Percentiles rank a stretch among this genome's conserved stretches.
These are phyloP conservation scores for Paramyrothecium sp. DNA, from an alignment of 2,329 filamentous ascomycete species.

Conservation along the genomic window DNA sequence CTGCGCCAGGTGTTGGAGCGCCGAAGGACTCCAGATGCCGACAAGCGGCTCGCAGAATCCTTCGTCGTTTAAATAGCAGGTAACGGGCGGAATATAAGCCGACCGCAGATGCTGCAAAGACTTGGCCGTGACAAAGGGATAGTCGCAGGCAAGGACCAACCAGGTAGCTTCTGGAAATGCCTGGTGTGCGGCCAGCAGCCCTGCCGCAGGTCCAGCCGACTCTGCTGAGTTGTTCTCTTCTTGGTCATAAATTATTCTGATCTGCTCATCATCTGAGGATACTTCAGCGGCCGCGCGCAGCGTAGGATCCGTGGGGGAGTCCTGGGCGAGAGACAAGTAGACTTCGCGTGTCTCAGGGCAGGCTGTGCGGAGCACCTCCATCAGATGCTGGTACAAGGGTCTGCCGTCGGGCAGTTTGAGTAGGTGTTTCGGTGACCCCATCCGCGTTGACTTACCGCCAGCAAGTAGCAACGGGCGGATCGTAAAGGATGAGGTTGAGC, in stretches of 20 bases:
- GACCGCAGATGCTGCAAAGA: not conserved
- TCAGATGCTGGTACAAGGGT: not conserved
- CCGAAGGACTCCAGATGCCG: not conserved
- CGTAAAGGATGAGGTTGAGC: not conserved
- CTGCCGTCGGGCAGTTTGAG: not conserved
- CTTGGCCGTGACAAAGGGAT: not conserved
- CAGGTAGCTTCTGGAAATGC: not conserved
- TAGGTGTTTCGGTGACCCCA: slow-evolving; percentile 1
- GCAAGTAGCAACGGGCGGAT: not conserved
- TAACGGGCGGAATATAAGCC: not conserved
- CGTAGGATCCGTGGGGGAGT: not conserved
- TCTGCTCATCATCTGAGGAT: not conserved
- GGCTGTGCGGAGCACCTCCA: not conserved
- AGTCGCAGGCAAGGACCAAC: slow-evolving; percentile 2
- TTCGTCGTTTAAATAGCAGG: not conserved
- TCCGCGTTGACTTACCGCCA: not conserved
- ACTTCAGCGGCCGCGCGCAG: not conserved
- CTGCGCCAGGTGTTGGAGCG: not conserved
- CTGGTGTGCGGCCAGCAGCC: not conserved
- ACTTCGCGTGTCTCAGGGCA: not conserved
- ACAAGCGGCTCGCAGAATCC: slow-evolving; percentile 1
- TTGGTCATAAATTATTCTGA: not conserved
- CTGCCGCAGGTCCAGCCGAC: not conserved
- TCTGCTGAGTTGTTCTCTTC: not conserved
- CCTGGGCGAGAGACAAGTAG: not conserved